These are phyloP conservation scores for Calonectria hongkongensis DNA, from an alignment of 2,329 filamentous ascomycete genomes.

Conservation along the genomic window DNA sequence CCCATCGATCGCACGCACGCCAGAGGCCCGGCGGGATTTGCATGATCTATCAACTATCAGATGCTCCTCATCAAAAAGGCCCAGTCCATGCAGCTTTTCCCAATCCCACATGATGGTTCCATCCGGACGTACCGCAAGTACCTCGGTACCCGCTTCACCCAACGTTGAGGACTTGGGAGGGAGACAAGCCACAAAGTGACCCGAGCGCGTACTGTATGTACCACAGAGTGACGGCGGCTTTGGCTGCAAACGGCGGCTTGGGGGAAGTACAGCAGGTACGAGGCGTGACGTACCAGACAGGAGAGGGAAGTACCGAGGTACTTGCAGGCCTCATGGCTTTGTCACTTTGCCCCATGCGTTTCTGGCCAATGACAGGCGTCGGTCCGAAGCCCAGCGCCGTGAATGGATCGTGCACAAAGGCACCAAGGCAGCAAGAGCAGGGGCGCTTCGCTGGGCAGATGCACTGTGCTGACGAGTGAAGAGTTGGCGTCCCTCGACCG, in stretches of 20 bases:
- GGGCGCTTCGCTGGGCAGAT: neutral
- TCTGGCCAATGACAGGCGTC: conserved; percentile 3
- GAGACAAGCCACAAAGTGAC: conserved; percentile 33
- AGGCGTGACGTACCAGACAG: conserved; percentile 47
- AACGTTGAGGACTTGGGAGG: conserved; percentile 7
- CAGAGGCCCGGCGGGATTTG: conserved; percentile 15
- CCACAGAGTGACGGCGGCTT: conserved; percentile 17
- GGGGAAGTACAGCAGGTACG: conserved; percentile 39
- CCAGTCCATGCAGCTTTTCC: conserved; percentile 27
- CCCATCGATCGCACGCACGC: neutral
- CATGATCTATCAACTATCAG: conserved; percentile 33
- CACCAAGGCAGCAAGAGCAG: conserved; percentile 34
- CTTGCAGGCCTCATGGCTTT: conserved; percentile 24
- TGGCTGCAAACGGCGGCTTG: conserved; percentile 15
- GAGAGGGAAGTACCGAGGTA: conserved; percentile 26
- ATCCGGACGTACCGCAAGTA: conserved; percentile 40
- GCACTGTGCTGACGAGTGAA: conserved; percentile 4
- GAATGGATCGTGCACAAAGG: conserved; percentile 31
- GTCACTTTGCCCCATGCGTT: conserved; percentile 24
- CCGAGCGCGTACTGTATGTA: neutral
- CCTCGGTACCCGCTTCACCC: conserved; percentile 38
- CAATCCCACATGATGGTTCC: conserved; percentile 39
- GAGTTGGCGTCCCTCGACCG: rapidly evolving
- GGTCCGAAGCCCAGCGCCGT: conserved; percentile 7
- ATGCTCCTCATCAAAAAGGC: conserved; percentile 38